Evolutionary conservation across 495 filamentous ascomycete genomes (phyloP).

Genomic region (Penicillium subrubescens): DNA sequence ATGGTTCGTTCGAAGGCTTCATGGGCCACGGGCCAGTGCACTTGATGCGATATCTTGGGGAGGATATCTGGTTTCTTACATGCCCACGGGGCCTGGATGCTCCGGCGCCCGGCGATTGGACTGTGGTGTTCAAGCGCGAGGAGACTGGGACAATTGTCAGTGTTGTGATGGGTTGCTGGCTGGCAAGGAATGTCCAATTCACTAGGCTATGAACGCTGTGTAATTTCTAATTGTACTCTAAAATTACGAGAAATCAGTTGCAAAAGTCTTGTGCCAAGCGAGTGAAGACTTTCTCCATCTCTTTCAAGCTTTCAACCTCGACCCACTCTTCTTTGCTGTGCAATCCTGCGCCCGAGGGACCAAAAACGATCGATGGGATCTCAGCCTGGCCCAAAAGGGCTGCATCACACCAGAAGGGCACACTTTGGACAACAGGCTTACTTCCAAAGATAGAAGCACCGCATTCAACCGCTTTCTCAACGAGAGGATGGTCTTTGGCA

Average conservation of each 20-base stretch:
- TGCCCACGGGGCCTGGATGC: background rate
- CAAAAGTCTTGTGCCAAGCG: slow-evolving; percentile 35
- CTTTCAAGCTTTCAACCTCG: slow-evolving; percentile 35
- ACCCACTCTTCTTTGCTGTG: slow-evolving; percentile 52
- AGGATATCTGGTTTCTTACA: slow-evolving; percentile 4
- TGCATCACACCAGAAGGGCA: slow-evolving; percentile 48
- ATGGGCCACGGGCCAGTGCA: slow-evolving; percentile 1
- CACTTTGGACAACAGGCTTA: slow-evolving; percentile 22
- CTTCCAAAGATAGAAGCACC: slow-evolving; percentile 20
- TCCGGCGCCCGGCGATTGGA: background rate
- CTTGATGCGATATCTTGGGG: slow-evolving; percentile 1
- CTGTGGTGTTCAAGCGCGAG: background rate
- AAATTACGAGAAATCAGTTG: slow-evolving; percentile 12
- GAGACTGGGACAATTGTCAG: background rate
- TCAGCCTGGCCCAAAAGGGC: slow-evolving; percentile 42
- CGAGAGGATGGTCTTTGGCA: slow-evolving; percentile 36
- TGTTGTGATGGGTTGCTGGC: background rate
- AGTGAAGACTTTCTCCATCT: slow-evolving; percentile 27
- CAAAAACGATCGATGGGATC: slow-evolving; percentile 45
- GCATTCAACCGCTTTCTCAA: slow-evolving; percentile 25
- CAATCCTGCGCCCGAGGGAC: slow-evolving; percentile 42
- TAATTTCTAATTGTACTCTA: background rate
- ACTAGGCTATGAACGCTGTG: background rate
- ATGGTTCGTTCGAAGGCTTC: slow-evolving; percentile 4
- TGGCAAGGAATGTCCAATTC: background rate